Percentiles rank a stretch among this genome's conserved stretches.
Conservation (phyloP, 2,329 filamentous ascomycete genomes). For the Colletotrichum orbiculare region DNA sequence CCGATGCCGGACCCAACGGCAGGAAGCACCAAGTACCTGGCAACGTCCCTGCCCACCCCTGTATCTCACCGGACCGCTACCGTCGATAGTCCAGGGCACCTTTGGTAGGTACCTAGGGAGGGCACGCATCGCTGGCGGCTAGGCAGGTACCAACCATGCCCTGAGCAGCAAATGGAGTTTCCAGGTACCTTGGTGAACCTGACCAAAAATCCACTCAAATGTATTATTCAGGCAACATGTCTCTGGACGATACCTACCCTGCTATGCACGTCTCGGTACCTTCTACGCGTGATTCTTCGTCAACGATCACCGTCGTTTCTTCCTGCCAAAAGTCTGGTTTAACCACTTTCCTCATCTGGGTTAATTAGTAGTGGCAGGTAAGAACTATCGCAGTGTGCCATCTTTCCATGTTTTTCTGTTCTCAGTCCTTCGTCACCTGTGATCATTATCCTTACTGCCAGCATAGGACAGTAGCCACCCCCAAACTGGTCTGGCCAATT, state of each 20-base stretch:
- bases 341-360: constrained; percentile 15
- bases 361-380: constrained; percentile 15
- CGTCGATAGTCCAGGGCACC: constrained; percentile 10
- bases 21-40: constrained; percentile 23
- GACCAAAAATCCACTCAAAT: neutral
- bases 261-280: no score
- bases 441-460: no score
- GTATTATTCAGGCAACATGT: no score
- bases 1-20: constrained; percentile 3
- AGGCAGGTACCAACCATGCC: no score
- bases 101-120: neutral
- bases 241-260: no score
- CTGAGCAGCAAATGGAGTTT: no score
- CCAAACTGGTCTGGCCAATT: no score
- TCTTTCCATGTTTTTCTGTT: no score
- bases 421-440: no score
- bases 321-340: constrained; percentile 12
- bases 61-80: constrained; percentile 19
- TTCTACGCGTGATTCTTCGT: neutral
- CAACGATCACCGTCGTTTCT: constrained; percentile 24
- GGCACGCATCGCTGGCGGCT: no score
- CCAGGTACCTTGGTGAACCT: no score
- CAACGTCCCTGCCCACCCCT: constrained; percentile 18
- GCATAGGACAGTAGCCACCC: no score
- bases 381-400: neutral